A percentile compares a stretch with the other conserved stretches of the same genome.
These are phyloP conservation scores for Fusarium mangiferae DNA, from an alignment of 2,329 filamentous ascomycete species.

Conservation along the genomic window DNA sequence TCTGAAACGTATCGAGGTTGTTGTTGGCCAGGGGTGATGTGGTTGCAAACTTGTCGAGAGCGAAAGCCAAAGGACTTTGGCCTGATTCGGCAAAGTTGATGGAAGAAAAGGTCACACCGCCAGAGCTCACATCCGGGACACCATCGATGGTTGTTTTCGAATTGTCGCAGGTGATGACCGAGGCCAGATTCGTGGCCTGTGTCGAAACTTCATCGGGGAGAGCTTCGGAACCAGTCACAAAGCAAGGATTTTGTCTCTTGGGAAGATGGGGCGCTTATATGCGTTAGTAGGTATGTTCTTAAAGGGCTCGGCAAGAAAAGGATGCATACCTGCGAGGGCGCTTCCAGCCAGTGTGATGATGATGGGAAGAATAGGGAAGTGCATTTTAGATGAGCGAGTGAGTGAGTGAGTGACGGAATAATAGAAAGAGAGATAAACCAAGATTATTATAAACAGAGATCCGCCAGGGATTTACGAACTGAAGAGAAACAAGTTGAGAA, in stretches of 20 bases:
- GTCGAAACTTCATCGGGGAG: constrained; percentile 63
- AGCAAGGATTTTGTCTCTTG: constrained; percentile 58
- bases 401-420: not conserved
- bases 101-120: constrained; percentile 60
- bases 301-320: not conserved
- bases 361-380: constrained; percentile 20
- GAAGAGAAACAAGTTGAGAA: constrained; percentile 1
- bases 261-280: constrained; percentile 27
- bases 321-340: constrained; percentile 34
- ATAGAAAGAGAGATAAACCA: not conserved
- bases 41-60: constrained; percentile 64
- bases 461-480: constrained; percentile 15
- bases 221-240: constrained; percentile 60
- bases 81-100: constrained; percentile 66
- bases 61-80: constrained; percentile 63
- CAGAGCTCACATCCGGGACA: constrained; percentile 67
- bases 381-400: constrained; percentile 24
- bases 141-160: constrained; percentile 59
- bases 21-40: constrained; percentile 58
- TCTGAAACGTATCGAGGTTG: constrained; percentile 63
- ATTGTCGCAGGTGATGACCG: constrained; percentile 60
- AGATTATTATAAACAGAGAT: not conserved
- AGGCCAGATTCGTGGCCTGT: constrained; percentile 54
- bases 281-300: not conserved
- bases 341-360: constrained; percentile 31